phyloP scores from a whole-genome alignment of 495 filamentous ascomycete genomes.

The Cudoniella acicularis region DNA sequence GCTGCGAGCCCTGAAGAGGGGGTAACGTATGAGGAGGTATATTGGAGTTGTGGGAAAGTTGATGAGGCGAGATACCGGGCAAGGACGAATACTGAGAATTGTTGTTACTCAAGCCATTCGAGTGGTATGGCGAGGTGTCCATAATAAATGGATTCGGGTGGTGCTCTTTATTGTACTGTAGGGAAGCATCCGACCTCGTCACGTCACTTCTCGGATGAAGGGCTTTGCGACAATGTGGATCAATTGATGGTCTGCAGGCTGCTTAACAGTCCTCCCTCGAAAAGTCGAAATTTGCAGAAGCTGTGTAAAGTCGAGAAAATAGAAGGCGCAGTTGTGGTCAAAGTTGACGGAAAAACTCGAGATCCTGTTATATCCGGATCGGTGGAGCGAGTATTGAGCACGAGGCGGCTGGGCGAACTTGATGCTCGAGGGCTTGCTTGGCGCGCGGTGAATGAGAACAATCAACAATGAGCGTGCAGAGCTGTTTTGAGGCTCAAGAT shows the following conservation, averaged over 20 bases:
- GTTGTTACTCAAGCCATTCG: conserved; percentile 20
- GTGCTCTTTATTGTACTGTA: neutral
- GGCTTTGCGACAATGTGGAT: neutral
- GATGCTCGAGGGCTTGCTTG: too few relatives aligned
- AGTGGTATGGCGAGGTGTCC: conserved; percentile 21
- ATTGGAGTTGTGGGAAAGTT: conserved; percentile 56
- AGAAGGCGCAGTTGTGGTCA: too few relatives aligned
- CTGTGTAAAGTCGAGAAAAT: neutral
- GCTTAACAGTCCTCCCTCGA: neutral
- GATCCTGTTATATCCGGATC: neutral
- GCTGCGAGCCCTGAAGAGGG: conserved; percentile 59
- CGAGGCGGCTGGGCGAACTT: too few relatives aligned
- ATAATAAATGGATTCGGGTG: conserved; percentile 13
- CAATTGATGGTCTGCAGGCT: conserved; percentile 1
- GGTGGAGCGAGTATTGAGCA: neutral
- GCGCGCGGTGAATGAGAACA: neutral
- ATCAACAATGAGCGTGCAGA: neutral
- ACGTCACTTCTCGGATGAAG: conserved; percentile 1
- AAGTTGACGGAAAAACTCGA: neutral
- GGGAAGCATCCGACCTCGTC: conserved; percentile 19
- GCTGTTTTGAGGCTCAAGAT: conserved; percentile 19
- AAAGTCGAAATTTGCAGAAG: neutral
- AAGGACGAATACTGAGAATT: conserved; percentile 22
- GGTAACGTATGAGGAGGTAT: conserved; percentile 66
- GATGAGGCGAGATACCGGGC: conserved; percentile 39